phyloP scores from a whole-genome alignment of 495 filamentous ascomycete species.

The Immersiella caudata region DNA sequence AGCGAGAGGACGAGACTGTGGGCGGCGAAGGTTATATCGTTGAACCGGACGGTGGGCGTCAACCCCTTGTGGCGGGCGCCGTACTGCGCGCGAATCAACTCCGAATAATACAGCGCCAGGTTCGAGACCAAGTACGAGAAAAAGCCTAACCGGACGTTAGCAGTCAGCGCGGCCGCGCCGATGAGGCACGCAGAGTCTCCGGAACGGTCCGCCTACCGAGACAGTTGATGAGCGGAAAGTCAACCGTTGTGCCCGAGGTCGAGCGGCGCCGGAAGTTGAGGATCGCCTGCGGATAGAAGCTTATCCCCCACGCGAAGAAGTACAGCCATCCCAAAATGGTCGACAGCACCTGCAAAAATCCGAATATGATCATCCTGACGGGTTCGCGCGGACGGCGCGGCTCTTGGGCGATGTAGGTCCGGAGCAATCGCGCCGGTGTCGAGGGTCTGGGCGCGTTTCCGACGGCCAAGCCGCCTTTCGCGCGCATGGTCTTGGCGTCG shows the following conservation, averaged over 20 bases:
- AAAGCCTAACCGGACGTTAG: constrained; percentile 59
- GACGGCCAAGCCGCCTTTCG: neutral
- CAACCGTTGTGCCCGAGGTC: constrained; percentile 80
- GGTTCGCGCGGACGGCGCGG: neutral
- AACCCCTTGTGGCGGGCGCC: constrained; percentile 72
- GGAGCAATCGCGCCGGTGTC: neutral
- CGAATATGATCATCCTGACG: constrained; percentile 11
- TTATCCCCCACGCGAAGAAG: constrained; percentile 77
- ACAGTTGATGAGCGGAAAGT: constrained; percentile 82
- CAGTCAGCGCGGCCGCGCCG: constrained; percentile 17
- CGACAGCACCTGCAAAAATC: constrained; percentile 46
- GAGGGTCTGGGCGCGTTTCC: neutral
- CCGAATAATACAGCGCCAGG: constrained; percentile 71
- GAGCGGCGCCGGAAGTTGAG: constrained; percentile 73
- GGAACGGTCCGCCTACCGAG: constrained; percentile 64
- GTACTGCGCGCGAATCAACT: constrained; percentile 78
- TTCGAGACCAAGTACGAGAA: constrained; percentile 76
- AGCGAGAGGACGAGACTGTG: constrained; percentile 73
- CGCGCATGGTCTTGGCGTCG: neutral
- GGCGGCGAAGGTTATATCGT: constrained; percentile 82
- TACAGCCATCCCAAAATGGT: constrained; percentile 61
- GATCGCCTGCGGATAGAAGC: constrained; percentile 89
- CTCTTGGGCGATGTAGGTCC: neutral
- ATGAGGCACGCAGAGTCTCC: constrained; percentile 47
- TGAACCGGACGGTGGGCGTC: constrained; percentile 81